Evolutionary conservation across 2,329 filamentous ascomycete genomes (phyloP), one percentile per base, ranked within the genome.

Genomic region (Colletotrichum tropicale): DNA sequence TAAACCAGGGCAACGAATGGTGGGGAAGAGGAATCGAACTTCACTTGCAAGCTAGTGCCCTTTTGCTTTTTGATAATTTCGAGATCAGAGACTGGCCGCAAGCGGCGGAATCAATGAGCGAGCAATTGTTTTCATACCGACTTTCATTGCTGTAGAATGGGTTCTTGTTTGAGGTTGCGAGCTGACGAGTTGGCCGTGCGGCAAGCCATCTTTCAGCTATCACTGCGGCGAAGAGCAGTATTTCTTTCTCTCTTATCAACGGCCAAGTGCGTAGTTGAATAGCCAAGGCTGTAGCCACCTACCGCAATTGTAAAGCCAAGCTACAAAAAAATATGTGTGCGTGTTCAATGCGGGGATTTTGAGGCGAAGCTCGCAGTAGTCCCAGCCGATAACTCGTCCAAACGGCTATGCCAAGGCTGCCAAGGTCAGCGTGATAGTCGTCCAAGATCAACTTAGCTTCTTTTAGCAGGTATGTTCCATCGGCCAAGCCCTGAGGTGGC

Each of bases 401-500:
- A 24, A n/a, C 38, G 32, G 9, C 15, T 36, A 21, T 69, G 66
- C 66, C 66, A 61, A 69, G 66, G 24, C 21, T 38, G 52, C 66
- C 52, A 69, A 69, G 71, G 16, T 34, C 65, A 64, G 71, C 65
- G 55, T 38, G 56, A 52, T 64, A 48, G 18, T 61, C 58, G n/a
- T 26, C 71, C 71, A 74, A 62, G 66, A 67, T 62, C 28, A 58
- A 34, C 71, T 74, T 74, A 56, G 52, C 71, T 65, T 32, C 38
- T 60, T 69, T 12, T 8, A 69, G 66, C 38, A 69, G 65, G 21
- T 32, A 21, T 34, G 36, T 69, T 26, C 34, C 58, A 56, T 48
- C 6, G 12, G 71, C 71, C 71, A 74, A 74, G 71, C 48, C 10
- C 18, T 26, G 18, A 8, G 12, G 71, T 74, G 18, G 48, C 43